Conservation (phyloP, 2,329 filamentous ascomycete species). For the Ophidiomyces ophidiicola region DNA sequence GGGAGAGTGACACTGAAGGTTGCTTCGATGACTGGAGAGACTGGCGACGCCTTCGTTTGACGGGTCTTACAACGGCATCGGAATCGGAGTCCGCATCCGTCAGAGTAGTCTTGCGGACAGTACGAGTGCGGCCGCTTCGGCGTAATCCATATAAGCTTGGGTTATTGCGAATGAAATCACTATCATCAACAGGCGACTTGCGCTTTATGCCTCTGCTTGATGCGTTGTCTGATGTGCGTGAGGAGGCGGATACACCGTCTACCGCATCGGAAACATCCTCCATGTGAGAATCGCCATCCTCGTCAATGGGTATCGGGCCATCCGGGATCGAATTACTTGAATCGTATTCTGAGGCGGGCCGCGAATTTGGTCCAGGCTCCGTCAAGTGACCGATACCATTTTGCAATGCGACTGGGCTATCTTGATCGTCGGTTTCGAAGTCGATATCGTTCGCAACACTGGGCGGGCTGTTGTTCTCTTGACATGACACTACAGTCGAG, state of each 20-base stretch:
- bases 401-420: background rate
- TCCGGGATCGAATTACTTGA: slow-evolving; percentile 38
- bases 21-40: slow-evolving; percentile 34
- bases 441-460: slow-evolving; percentile 15
- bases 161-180: slow-evolving; percentile 78
- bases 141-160: slow-evolving; percentile 90
- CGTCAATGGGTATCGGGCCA: slow-evolving; percentile 34
- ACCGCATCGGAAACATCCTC: slow-evolving; percentile 40
- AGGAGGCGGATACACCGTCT: slow-evolving; percentile 41
- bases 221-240: slow-evolving; percentile 57
- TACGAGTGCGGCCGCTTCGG: slow-evolving; percentile 63
- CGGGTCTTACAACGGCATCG: slow-evolving; percentile 47
- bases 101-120: slow-evolving; percentile 50
- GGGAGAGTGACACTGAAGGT: slow-evolving; percentile 36
- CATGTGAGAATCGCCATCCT: slow-evolving; percentile 62
- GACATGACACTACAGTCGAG: background rate
- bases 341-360: slow-evolving; percentile 41
- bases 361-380: slow-evolving; percentile 19
- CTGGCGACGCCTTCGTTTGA: slow-evolving; percentile 40
- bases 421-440: slow-evolving; percentile 3
- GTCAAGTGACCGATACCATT: slow-evolving; percentile 1
- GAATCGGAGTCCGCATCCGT: slow-evolving; percentile 56
- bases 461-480: slow-evolving; percentile 11
- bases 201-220: slow-evolving; percentile 61
- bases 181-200: slow-evolving; percentile 57